Conservation (phyloP, 441 rosid species). For the Mallotus japonicus region DNA sequence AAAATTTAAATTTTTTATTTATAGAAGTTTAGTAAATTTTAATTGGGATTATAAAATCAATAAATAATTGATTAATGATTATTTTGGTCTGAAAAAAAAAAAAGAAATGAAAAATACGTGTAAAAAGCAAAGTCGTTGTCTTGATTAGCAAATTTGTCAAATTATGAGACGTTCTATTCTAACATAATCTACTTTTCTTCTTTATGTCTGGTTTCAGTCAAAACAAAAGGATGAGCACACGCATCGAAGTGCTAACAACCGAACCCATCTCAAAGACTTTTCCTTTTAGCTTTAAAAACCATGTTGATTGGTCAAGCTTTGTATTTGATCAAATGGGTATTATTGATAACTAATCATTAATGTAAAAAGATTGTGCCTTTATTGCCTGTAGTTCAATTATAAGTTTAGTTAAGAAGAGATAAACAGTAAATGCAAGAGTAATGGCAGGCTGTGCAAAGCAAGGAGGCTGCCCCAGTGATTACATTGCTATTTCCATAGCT, state of each 20-base stretch:
- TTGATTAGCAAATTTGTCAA: neutral
- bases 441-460: conserved; percentile 54
- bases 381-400: neutral
- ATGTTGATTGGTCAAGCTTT: conserved; percentile 4
- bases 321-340: conserved; percentile 7
- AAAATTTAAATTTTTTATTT: too few relatives aligned
- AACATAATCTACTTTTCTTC: neutral
- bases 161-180: neutral
- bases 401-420: too few relatives aligned
- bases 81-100: too few relatives aligned
- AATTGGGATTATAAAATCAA: too few relatives aligned
- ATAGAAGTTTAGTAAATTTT: too few relatives aligned
- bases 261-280: neutral
- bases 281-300: conserved; percentile 11
- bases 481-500: conserved; percentile 61
- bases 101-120: too few relatives aligned
- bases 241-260: neutral
- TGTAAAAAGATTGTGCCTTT: neutral
- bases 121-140: too few relatives aligned
- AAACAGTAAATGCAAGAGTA: conserved; percentile 16
- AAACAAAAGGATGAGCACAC: neutral
- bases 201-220: neutral
- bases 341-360: neutral
- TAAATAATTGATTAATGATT: too few relatives aligned
- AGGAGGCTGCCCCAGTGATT: conserved; percentile 89